phyloP scores from a whole-genome alignment of 2,329 filamentous ascomycete species.

The Lasiodiplodia gonubiensis region DNA sequence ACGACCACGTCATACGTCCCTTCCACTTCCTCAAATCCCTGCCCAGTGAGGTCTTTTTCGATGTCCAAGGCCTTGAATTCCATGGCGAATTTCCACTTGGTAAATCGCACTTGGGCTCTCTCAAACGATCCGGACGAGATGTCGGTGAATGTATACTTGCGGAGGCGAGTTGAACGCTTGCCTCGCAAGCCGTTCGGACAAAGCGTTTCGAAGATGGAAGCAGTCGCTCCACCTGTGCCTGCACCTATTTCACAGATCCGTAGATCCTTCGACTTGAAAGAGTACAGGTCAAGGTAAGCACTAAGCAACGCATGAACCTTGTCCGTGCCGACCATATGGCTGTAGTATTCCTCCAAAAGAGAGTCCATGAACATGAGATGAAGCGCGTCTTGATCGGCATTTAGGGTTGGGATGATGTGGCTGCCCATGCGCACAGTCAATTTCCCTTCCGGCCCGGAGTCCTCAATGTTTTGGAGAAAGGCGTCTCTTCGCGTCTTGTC shows the following conservation, averaged over 20 bases:
- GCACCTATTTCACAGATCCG: conserved; percentile 30
- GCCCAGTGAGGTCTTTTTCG: conserved; percentile 25
- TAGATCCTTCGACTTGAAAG: neutral
- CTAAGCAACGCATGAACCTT: conserved; percentile 4
- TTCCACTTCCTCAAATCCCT: conserved; percentile 31
- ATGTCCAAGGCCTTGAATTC: conserved; percentile 27
- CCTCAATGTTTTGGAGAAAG: conserved; percentile 7
- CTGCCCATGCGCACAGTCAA: conserved; percentile 20
- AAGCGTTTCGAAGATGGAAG: conserved; percentile 3
- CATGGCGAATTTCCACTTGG: conserved; percentile 16
- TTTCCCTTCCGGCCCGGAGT: conserved; percentile 4
- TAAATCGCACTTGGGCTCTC: conserved; percentile 23
- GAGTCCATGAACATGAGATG: conserved; percentile 24
- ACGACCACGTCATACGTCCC: conserved; percentile 28
- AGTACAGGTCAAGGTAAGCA: conserved; percentile 4
- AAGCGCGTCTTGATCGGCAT: conserved; percentile 18
- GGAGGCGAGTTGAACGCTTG: conserved; percentile 5
- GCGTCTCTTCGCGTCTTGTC: conserved; percentile 8
- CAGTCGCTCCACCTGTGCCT: conserved; percentile 32
- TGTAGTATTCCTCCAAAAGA: conserved; percentile 26
- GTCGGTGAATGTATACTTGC: conserved; percentile 35
- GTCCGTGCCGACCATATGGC: conserved; percentile 1
- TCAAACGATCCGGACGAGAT: conserved; percentile 35
- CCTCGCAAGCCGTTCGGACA: conserved; percentile 11
- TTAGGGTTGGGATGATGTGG: conserved; percentile 21